Conservation (phyloP, 345 rosid species). For the Orychophragmus violaceus region DNA sequence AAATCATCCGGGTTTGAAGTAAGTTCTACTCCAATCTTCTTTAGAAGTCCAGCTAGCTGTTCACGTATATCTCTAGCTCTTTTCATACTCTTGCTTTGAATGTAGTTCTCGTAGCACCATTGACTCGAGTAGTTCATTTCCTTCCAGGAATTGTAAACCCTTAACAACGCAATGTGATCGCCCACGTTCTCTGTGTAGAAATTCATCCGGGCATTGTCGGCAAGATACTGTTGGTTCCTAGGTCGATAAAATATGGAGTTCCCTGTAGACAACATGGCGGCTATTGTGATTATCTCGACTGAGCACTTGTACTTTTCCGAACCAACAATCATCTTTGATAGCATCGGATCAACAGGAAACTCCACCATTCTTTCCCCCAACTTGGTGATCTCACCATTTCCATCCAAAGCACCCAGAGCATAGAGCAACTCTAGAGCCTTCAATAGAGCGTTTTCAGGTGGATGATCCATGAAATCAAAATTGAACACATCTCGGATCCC, state of each 20-base stretch:
- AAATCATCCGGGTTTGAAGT: slow-evolving; percentile 53
- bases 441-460: slow-evolving; percentile 72
- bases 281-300: slow-evolving; percentile 69
- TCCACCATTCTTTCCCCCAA: slow-evolving; percentile 91
- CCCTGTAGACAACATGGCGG: slow-evolving; percentile 87
- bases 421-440: slow-evolving; percentile 77
- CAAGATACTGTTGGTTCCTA: slow-evolving; percentile 81
- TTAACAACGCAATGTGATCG: slow-evolving; percentile 85
- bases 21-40: slow-evolving; percentile 80
- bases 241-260: slow-evolving; percentile 91
- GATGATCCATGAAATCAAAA: slow-evolving; percentile 97
- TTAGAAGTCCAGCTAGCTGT: slow-evolving; percentile 79
- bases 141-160: slow-evolving; percentile 83
- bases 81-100: slow-evolving; percentile 93
- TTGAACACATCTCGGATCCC: slow-evolving; percentile 75
- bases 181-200: slow-evolving; percentile 80
- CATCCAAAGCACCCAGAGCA: slow-evolving; percentile 81
- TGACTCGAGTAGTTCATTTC: slow-evolving; percentile 78
- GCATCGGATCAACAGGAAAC: slow-evolving; percentile 92
- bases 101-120: slow-evolving; percentile 95
- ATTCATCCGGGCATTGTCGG: slow-evolving; percentile 80
- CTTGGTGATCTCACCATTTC: slow-evolving; percentile 76
- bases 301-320: slow-evolving; percentile 78
- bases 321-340: slow-evolving; percentile 84
- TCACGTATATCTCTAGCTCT: slow-evolving; percentile 89